Conservation (phyloP, 2,329 filamentous ascomycete species). For the Malbranchea zuffiana region DNA sequence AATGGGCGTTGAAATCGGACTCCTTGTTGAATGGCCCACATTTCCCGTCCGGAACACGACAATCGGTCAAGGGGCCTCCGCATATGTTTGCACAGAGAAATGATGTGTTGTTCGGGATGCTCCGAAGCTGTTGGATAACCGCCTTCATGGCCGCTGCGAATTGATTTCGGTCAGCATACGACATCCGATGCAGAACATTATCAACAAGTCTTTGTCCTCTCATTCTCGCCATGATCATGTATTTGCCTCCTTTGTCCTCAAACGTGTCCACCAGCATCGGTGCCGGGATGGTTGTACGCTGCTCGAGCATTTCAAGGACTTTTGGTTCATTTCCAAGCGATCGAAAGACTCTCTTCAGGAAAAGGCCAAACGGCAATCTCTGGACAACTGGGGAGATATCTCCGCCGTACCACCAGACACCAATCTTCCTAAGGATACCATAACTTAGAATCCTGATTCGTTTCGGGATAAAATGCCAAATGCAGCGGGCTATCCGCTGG, state of each 20-base stretch:
- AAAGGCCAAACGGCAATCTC: conserved; percentile 10
- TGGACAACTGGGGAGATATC: neutral
- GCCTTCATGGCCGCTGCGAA: conserved; percentile 4
- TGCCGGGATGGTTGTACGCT: conserved; percentile 6
- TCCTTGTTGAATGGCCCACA: conserved; percentile 10
- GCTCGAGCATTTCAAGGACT: conserved; percentile 8
- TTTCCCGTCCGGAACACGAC: conserved; percentile 1
- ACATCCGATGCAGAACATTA: conserved; percentile 9
- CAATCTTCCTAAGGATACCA: neutral
- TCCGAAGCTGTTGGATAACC: conserved; percentile 8
- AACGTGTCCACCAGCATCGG: conserved; percentile 10
- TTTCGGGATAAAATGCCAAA: conserved; percentile 9
- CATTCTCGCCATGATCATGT: conserved; percentile 11
- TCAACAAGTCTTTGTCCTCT: conserved; percentile 3
- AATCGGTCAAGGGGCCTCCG: conserved; percentile 5
- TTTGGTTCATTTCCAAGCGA: conserved; percentile 9
- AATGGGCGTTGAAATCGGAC: conserved; percentile 8
- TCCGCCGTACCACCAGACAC: no score
- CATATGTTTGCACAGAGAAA: conserved; percentile 6
- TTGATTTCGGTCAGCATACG: conserved; percentile 10
- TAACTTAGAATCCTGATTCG: conserved; percentile 3
- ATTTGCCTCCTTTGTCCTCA: conserved; percentile 1
- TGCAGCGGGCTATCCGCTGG: neutral
- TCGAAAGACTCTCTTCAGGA: conserved; percentile 4
- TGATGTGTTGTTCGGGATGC: conserved; percentile 8